Conservation (phyloP, 2,329 filamentous ascomycete genomes). For the Metarhizium rileyi region DNA sequence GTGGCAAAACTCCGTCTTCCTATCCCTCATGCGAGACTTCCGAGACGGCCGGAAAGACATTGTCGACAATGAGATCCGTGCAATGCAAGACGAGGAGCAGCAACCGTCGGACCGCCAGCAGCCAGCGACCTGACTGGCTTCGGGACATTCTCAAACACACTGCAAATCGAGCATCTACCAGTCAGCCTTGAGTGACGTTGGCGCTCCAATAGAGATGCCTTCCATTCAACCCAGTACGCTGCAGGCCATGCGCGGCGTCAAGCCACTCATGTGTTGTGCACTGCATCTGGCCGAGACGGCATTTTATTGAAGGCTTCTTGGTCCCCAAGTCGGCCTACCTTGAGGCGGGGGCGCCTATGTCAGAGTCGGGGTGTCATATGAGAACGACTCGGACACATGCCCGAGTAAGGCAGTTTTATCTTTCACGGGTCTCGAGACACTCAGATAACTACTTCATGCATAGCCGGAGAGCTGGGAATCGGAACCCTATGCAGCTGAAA, state of each 20-base stretch:
- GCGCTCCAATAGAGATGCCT: not conserved
- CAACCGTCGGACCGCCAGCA: conserved; percentile 2
- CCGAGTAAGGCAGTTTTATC: too few species aligned
- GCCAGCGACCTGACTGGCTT: conserved; percentile 9
- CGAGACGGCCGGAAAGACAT: conserved; percentile 35
- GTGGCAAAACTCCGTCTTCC: conserved; percentile 36
- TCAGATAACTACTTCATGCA: too few species aligned
- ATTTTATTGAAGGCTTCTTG: conserved; percentile 10
- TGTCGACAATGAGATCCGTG: conserved; percentile 29
- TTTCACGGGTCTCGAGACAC: too few species aligned
- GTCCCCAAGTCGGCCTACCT: too few species aligned
- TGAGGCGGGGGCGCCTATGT: too few species aligned
- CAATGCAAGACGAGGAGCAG: conserved; percentile 15
- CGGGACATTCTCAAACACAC: not conserved
- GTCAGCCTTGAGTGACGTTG: not conserved
- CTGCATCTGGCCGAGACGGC: conserved; percentile 15
- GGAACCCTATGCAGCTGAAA: too few species aligned
- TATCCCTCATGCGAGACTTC: conserved; percentile 36
- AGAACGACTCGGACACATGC: too few species aligned
- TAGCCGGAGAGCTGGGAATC: too few species aligned
- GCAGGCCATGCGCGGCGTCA: not conserved
- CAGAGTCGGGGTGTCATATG: too few species aligned
- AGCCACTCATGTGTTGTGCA: conserved; percentile 12
- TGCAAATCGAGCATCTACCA: not conserved
- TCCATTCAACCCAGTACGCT: not conserved